A percentile compares a stretch with the other conserved stretches of the same genome.
phyloP scores from a whole-genome alignment of 768 basidiomycete species.

The Lentinula edodes region DNA sequence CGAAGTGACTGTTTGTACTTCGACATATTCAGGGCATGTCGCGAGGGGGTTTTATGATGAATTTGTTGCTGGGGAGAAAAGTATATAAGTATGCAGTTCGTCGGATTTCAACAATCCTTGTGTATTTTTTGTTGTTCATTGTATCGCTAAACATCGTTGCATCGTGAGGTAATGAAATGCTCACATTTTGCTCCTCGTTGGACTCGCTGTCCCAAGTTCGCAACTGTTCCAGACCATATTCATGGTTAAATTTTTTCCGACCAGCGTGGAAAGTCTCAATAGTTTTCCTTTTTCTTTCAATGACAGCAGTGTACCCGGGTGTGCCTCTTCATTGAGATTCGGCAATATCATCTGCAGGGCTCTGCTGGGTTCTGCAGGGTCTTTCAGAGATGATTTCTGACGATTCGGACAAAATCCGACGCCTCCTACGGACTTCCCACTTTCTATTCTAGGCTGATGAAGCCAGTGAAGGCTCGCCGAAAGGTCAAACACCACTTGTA shows the following conservation, averaged over 20 bases:
- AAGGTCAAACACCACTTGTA: no score
- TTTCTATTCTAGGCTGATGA: no score
- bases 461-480: no score
- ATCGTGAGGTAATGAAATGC: neutral
- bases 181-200: neutral
- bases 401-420: neutral
- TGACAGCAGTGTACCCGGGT: neutral
- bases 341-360: no score
- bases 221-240: neutral
- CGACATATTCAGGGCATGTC: slow-evolving; percentile 3
- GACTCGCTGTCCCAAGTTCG: neutral
- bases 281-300: neutral
- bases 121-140: slow-evolving; percentile 7
- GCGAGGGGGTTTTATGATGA: neutral
- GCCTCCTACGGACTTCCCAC: neutral
- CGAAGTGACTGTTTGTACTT: slow-evolving; percentile 7
- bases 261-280: neutral
- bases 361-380: neutral
- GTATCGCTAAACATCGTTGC: neutral
- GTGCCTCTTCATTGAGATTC: no score
- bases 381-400: neutral
- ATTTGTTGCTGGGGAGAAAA: neutral
- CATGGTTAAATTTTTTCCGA: neutral
- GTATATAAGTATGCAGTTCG: slow-evolving; percentile 21
- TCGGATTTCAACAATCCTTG: slow-evolving; percentile 53